Evolutionary conservation across 495 filamentous ascomycete species (phyloP).

Genomic region (Penicillium chermesinum): DNA sequence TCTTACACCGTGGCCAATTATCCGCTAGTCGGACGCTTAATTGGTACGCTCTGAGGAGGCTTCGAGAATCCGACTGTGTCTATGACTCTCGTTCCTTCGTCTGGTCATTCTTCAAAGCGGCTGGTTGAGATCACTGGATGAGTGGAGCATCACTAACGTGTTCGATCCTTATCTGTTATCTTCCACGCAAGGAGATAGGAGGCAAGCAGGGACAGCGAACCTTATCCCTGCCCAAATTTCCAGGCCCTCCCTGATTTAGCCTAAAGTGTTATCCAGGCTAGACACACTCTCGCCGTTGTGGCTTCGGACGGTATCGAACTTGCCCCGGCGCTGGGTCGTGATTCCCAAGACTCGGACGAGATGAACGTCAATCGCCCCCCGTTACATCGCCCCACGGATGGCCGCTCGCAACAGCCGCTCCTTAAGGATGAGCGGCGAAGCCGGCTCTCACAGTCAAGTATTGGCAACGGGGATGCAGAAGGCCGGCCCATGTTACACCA

Average conservation of each 20-base stretch:
- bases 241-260: neutral
- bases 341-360: conserved; percentile 38
- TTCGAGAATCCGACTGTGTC: too few species aligned
- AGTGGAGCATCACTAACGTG: conserved; percentile 3
- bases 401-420: conserved; percentile 50
- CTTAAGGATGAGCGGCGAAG: conserved; percentile 51
- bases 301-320: conserved; percentile 26
- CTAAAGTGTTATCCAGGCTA: neutral
- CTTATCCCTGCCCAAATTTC: conserved; percentile 1
- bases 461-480: conserved; percentile 33
- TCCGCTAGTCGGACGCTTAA: too few species aligned
- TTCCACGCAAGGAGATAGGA: conserved; percentile 3
- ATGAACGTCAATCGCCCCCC: conserved; percentile 42
- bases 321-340: conserved; percentile 17
- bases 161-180: conserved; percentile 19
- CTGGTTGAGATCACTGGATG: conserved; percentile 9
- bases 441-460: conserved; percentile 38
- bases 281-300: conserved; percentile 19
- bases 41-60: too few species aligned
- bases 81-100: too few species aligned
- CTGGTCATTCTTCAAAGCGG: too few species aligned
- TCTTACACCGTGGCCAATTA: too few species aligned
- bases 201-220: neutral
- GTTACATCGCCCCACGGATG: conserved; percentile 45
- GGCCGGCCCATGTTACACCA: conserved; percentile 41